phyloP scores from a whole-genome alignment of 148 eudicot species.

The Rhododendron henanense region DNA sequence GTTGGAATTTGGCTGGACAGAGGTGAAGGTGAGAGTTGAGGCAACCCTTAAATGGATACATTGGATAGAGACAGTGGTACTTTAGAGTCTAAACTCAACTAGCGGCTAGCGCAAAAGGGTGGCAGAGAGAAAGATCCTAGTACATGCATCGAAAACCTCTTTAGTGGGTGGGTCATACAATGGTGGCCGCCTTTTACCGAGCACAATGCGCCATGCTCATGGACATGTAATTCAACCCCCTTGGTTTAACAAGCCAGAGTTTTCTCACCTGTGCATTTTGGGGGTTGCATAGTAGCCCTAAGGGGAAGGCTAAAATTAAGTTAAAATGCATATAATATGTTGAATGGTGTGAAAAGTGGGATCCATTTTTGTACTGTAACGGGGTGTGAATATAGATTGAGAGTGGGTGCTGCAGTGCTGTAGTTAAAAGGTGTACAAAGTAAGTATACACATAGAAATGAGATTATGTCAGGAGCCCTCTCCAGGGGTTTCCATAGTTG shows the following conservation, averaged over 20 bases:
- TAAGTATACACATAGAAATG: not conserved
- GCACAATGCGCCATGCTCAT: not conserved
- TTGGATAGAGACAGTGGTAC: not conserved
- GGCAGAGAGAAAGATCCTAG: not conserved
- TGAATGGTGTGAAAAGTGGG: not conserved
- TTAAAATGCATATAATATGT: not conserved
- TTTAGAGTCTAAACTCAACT: not conserved
- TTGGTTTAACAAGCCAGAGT: not conserved
- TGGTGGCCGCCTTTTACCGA: not conserved
- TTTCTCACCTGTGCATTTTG: not conserved
- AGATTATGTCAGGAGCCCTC: too few species aligned
- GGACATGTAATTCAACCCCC: not conserved
- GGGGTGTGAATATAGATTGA: not conserved
- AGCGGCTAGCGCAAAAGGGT: not conserved
- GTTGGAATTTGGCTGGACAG: not conserved
- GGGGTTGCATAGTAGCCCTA: not conserved
- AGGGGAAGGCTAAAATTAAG: not conserved
- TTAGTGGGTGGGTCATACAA: not conserved
- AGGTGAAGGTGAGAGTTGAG: not conserved
- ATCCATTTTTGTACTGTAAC: not conserved
- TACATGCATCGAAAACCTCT: not conserved
- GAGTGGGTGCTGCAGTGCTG: not conserved
- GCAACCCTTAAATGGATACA: not conserved
- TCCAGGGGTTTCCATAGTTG: too few species aligned
- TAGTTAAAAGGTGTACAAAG: not conserved